Evolutionary conservation across 257 asterid genomes (phyloP), one percentile per base, ranked within the genome.

Genomic region (Vinca minor): DNA sequence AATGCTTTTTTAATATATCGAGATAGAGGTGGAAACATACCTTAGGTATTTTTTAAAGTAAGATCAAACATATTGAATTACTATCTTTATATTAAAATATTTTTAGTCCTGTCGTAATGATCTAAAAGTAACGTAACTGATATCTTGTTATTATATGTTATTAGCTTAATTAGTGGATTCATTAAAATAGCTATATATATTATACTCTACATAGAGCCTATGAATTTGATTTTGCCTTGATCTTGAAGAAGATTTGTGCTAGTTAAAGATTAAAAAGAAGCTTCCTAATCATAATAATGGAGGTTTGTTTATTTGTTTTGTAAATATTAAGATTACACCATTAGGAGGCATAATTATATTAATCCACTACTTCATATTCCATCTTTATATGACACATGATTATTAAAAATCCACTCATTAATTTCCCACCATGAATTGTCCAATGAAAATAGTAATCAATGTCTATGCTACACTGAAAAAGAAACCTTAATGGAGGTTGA

Each of bases 21-120:
- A n/a, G n/a, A n/a, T n/a, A n/a, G n/a, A n/a, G n/a, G n/a, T n/a
- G n/a, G n/a, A n/a, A n/a, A n/a, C n/a, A n/a, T n/a, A n/a, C n/a
- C n/a, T n/a, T 14, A 42, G n/a, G 14, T 1, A 11, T n/a, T n/a
- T 42, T 2, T 45, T 17, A 14, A 13, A 2, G 12, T 12, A 14
- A 0, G 4, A 42, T 42, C 4, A 1, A 3, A 12, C 1, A 42
- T 9, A 41, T 1, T 9, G 14, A 12, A 15, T 63, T 69, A 67
- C 62, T 68, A 63, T n/a, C n/a, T n/a, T n/a, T n/a, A n/a, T n/a
- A n/a, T n/a, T n/a, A n/a, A n/a, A n/a, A n/a, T n/a, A n/a, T n/a
- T n/a, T n/a, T n/a, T n/a, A n/a, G n/a, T n/a, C 65, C 74, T 71
- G 62, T 72, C 76, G n/a, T 81, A 77, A 72, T 79, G 70, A 74